Base-by-base conservation (phyloP, 345 rosid genomes). In the Cardamine occulta region DNA sequence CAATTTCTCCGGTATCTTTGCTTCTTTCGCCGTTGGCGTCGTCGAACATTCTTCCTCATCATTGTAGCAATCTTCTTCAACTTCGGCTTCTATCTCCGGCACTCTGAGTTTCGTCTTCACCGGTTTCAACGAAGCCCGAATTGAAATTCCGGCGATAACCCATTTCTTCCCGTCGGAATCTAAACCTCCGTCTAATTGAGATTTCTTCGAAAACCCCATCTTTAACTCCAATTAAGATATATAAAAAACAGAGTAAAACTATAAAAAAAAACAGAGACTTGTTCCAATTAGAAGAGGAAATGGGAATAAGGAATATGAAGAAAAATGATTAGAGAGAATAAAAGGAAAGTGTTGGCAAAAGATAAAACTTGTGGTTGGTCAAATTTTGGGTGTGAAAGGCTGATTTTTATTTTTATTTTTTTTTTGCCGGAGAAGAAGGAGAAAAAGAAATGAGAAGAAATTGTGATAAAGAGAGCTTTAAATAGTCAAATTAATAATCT, bases 201-300 rank as follows among this genome's bases (percentile, higher is more conserved):
- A 42, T 7, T 91, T 93, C 85, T 93, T 85, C 0, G 97, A 86
- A 54, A 87, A 82, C 7, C 92, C 98, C 98, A 93, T 93, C 5
- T 74, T n/a, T 14, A 48, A 66, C 62, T 26, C 44, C 31, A 42
- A 18, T 34, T 13, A 34, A 35, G 9, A 18, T 17, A 4, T 0
- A 31, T 2, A 6, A 13, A 45, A 64, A 64, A 32, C 42, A 65
- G 72, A 65, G 65, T 66, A 14, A 24, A 44, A 64, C 10, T 11
- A 45, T 21, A 37, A 47, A 56, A 34, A 54, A 32, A 72, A 39
- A 10, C 57, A 39, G 52, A 65, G 49, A 12, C 44, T 70, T 76
- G 17, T 17, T 75, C 18, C 63, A 63, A 18, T 17, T 26, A 73
- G 58, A 70, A 61, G 66, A 80, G 35, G 75, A 65, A 68, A 63